Percentiles rank a stretch among this genome's conserved stretches.
phyloP scores from a whole-genome alignment of 78 protist species.

The Dictyostelium capitatum region DNA sequence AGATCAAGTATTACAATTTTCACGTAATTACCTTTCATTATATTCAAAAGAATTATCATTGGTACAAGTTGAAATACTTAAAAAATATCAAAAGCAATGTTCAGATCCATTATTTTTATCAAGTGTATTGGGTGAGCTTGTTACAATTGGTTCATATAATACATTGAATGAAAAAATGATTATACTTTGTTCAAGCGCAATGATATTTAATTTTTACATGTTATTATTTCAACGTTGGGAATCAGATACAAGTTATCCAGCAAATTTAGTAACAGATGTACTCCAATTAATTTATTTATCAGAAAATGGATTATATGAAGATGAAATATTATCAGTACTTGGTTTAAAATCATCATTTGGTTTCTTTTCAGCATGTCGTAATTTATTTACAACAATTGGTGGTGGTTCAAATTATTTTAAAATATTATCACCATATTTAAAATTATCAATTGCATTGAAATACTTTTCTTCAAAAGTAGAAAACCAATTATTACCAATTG shows the following conservation, averaged over 20 bases:
- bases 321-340: constrained; percentile 24
- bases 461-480: background rate
- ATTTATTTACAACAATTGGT: constrained; percentile 17
- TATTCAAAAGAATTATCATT: constrained; percentile 8
- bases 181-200: background rate
- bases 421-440: constrained; percentile 5
- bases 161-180: constrained; percentile 24
- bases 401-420: constrained; percentile 1
- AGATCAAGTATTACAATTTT: background rate
- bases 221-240: constrained; percentile 5
- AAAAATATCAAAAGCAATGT: background rate
- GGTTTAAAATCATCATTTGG: constrained; percentile 11
- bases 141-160: constrained; percentile 32
- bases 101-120: constrained; percentile 31
- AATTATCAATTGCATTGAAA: background rate
- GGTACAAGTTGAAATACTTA: constrained; percentile 26
- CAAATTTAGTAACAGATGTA: background rate
- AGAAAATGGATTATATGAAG: constrained; percentile 50
- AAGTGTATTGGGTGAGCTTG: constrained; percentile 33
- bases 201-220: background rate
- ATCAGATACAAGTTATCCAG: constrained; percentile 28
- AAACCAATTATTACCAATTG: background rate
- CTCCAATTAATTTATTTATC: constrained; percentile 3
- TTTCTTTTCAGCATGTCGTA: constrained; percentile 28
- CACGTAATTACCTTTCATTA: background rate